Base-by-base conservation (phyloP, 176 grass and related monocot species). In the Bonia amplexicaulis region DNA sequence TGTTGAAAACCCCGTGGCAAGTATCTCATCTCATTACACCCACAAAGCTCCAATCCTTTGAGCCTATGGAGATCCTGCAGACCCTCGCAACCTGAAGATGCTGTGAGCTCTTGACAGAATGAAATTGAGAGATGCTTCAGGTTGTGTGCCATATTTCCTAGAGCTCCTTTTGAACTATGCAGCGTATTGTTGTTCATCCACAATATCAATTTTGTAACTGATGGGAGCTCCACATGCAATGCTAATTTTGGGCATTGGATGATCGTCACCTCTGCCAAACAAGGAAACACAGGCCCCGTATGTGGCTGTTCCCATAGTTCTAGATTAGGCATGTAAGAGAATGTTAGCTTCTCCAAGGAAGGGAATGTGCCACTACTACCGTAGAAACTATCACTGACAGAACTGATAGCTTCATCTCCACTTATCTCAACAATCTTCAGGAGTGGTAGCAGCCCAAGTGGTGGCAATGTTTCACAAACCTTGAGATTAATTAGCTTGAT, bases 161-260 rank as follows among this genome's bases (percentile, higher is more conserved):
- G 8, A 12, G 42, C 19, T 19, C 82, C 82, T 55, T 57, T 44
- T 37, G 51, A 39, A 19, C 0, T 1, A 9, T 67, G 22, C 9
- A 84, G 3, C 14, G 10, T 23, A 10, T 55, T 66, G 47, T 54
- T 84, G n/a, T 76, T 76, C 82, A 84, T 84, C 60, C 82, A 67
- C 39, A 84, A 37, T 0, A 22, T 20, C 15, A 84, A 54, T 11
- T 76, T 84, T 40, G 29, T 11, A 9, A 76, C 9, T 2, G 82
- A 84, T 20, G 33, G 82, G 25, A 84, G 35, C 35, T 77, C 61
- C 60, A 77, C 53, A 2, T 58, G 11, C 72, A 85, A n/a, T 57
- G 33, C n/a, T 69, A 85, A 9, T 45, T 85, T 66, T 3, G 82
- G 82, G 82, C 82, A 85, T 13, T 85, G 82, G 14, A 85, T 85